These are phyloP conservation scores for Cryptococcus neoformans DNA, from an alignment of 1,284 basidiomycete species.

Conservation along the genomic window DNA sequence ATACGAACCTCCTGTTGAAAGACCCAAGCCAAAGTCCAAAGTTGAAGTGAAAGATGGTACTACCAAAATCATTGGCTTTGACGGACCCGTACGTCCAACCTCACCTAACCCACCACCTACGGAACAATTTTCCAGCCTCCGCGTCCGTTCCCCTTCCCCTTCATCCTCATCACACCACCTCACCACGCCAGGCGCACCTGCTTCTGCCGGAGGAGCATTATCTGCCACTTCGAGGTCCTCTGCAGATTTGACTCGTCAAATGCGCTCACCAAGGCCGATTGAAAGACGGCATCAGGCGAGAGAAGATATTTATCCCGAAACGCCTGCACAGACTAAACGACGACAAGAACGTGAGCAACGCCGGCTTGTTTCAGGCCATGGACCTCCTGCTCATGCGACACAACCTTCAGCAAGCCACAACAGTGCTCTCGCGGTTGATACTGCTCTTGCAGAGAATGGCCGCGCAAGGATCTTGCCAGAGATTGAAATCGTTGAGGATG, in stretches of 20 bases:
- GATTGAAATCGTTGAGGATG: constrained; percentile 47
- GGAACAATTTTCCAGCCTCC: neutral
- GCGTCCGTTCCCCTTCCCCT: neutral
- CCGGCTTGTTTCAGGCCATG: constrained; percentile 1
- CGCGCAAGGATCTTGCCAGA: constrained; percentile 37
- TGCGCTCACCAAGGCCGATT: neutral
- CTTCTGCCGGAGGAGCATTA: constrained; percentile 4
- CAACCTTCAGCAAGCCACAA: neutral
- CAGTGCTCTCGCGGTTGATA: constrained; percentile 19
- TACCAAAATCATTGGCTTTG: constrained; percentile 37
- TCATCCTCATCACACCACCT: neutral
- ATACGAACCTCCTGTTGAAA: neutral
- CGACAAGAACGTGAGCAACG: constrained; percentile 42
- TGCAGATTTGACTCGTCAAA: neutral
- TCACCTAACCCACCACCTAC: neutral
- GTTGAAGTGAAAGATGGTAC: constrained; percentile 27
- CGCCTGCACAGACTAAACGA: constrained; percentile 42
- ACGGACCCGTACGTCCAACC: constrained; percentile 23
- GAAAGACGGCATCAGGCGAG: neutral
- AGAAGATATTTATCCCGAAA: constrained; percentile 36
- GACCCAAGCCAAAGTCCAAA: constrained; percentile 8
- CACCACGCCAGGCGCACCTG: constrained; percentile 6
- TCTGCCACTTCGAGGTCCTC: neutral
- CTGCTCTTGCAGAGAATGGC: constrained; percentile 11
- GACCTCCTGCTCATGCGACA: constrained; percentile 3